phyloP scores from a whole-genome alignment of 805 yeast genomes.

The Ogataea nakhonphanomensis region DNA sequence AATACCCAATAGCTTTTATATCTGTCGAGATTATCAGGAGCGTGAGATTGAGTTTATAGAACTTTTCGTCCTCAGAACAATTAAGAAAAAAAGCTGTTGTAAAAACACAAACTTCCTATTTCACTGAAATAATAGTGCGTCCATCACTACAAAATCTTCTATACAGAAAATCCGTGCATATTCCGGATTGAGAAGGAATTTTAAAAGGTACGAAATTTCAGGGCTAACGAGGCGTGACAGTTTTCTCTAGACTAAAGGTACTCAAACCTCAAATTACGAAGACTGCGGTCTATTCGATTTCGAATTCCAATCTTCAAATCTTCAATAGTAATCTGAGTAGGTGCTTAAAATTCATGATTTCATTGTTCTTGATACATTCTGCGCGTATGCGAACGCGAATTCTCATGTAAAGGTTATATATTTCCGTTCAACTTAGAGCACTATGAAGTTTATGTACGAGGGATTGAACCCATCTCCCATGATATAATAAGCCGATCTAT shows the following conservation, averaged over 20 bases:
- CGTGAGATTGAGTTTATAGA: not conserved
- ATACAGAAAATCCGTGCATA: conserved; percentile 8
- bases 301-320: no score
- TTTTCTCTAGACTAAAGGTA: not conserved
- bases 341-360: no score
- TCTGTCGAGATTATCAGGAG: not conserved
- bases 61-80: not conserved
- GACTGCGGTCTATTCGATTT: no score
- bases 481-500: no score
- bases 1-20: not conserved
- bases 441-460: no score
- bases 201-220: not conserved
- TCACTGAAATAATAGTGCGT: conserved; percentile 7
- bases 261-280: no score
- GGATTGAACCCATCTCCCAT: no score
- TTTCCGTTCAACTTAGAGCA: no score
- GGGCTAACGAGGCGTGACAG: not conserved
- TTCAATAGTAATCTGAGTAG: no score
- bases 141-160: not conserved
- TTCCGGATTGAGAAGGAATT: not conserved
- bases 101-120: conserved; percentile 6
- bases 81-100: conserved; percentile 1
- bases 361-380: no score
- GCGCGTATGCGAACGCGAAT: no score
- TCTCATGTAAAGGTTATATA: no score